A percentile compares a stretch with the other conserved stretches of the same genome.
These are phyloP conservation scores for Asterionellopsis glacialis DNA, from an alignment of 108 stramenopile genomes.

Conservation along the genomic window DNA sequence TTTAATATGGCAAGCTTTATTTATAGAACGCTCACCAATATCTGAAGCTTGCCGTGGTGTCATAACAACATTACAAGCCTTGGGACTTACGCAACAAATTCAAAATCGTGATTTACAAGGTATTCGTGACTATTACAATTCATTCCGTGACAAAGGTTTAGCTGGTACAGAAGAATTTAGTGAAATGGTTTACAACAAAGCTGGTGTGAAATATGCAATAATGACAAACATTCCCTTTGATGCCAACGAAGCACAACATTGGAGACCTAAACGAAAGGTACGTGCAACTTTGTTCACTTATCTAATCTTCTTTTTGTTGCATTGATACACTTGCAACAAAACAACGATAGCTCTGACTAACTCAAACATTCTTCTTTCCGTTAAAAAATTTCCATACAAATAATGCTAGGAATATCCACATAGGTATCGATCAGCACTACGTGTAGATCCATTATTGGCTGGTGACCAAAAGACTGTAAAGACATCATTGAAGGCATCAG, in stretches of 20 bases:
- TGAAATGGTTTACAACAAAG: constrained; percentile 42
- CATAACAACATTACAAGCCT: constrained; percentile 53
- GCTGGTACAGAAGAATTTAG: constrained; percentile 48
- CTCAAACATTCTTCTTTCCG: constrained; percentile 3
- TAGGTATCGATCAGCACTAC: constrained; percentile 73
- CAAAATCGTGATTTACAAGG: constrained; percentile 52
- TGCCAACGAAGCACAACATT: constrained; percentile 61
- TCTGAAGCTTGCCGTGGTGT: constrained; percentile 89
- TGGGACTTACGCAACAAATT: constrained; percentile 52
- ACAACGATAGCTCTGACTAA: no score
- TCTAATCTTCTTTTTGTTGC: no score
- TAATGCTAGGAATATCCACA: constrained; percentile 38
- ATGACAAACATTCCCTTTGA: constrained; percentile 96
- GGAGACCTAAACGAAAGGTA: constrained; percentile 45
- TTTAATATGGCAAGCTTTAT: constrained; percentile 81
- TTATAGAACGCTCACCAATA: constrained; percentile 70
- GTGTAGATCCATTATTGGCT: constrained; percentile 86
- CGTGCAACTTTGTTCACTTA: no score
- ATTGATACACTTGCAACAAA: no score
- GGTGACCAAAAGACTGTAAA: constrained; percentile 63
- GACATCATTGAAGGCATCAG: constrained; percentile 49
- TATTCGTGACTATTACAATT: constrained; percentile 57
- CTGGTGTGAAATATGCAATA: constrained; percentile 76
- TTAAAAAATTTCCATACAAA: background rate
- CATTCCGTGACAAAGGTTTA: constrained; percentile 37